Evolutionary conservation across 2,329 filamentous ascomycete genomes (phyloP).

Genomic region (Drechslera avenae): DNA sequence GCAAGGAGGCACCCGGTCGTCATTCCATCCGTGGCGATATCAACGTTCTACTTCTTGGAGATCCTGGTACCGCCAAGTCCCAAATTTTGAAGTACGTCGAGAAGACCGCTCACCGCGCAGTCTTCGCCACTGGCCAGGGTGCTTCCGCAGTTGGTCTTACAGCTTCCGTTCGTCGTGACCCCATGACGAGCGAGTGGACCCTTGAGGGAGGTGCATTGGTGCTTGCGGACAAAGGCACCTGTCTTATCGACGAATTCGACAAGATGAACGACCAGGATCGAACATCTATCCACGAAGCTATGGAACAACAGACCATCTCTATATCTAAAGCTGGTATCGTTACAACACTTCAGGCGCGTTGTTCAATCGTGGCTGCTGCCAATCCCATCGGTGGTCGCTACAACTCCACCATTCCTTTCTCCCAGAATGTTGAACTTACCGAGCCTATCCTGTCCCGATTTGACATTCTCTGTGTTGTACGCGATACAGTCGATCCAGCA

Average conservation of each 20-base stretch:
- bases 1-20: slow-evolving; percentile 85
- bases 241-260: slow-evolving; percentile 98
- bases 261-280: slow-evolving; percentile 99
- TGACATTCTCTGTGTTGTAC: slow-evolving; percentile 93
- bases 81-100: slow-evolving; percentile 97
- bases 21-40: slow-evolving; percentile 96
- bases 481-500: slow-evolving; percentile 88
- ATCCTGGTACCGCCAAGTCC: slow-evolving; percentile 97
- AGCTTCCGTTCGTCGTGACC: slow-evolving; percentile 92
- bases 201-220: slow-evolving; percentile 94
- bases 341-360: slow-evolving; percentile 92
- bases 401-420: slow-evolving; percentile 94
- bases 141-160: slow-evolving; percentile 97
- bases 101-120: slow-evolving; percentile 93
- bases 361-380: slow-evolving; percentile 93
- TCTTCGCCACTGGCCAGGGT: slow-evolving; percentile 97
- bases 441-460: slow-evolving; percentile 98
- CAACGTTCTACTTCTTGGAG: slow-evolving; percentile 93
- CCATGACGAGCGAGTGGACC: slow-evolving; percentile 95
- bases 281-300: slow-evolving; percentile 98
- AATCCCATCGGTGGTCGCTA: slow-evolving; percentile 97
- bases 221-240: slow-evolving; percentile 91
- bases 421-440: slow-evolving; percentile 93
- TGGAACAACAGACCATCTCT: slow-evolving; percentile 99
- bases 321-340: slow-evolving; percentile 99